Conservation (phyloP, 2,329 filamentous ascomycete genomes). For the Sclerotinia minor region DNA sequence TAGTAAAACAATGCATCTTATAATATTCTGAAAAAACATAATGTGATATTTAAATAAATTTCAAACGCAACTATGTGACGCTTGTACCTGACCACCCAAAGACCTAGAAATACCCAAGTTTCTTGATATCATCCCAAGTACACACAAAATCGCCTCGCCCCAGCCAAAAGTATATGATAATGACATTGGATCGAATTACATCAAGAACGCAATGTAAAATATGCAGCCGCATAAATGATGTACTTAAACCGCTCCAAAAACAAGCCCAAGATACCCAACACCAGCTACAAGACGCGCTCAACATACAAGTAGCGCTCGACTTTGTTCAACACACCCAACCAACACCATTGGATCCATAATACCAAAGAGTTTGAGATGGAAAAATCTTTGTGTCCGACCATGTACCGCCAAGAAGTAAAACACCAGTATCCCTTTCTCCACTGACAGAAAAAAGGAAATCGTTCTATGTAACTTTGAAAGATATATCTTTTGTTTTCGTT, state of each 20-base stretch:
- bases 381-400: conserved; percentile 38
- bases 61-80: conserved; percentile 11
- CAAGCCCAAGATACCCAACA: conserved; percentile 29
- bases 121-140: conserved; percentile 26
- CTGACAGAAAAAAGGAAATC: conserved; percentile 39
- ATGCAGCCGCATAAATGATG: conserved; percentile 35
- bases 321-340: conserved; percentile 35
- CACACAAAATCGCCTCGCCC: conserved; percentile 26
- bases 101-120: conserved; percentile 18
- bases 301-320: conserved; percentile 37
- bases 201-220: conserved; percentile 30
- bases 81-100: conserved; percentile 24
- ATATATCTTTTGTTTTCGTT: conserved; percentile 40
- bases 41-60: neutral
- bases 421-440: conserved; percentile 35
- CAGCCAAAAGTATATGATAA: conserved; percentile 25
- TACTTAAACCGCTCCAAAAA: conserved; percentile 36
- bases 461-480: conserved; percentile 40
- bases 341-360: conserved; percentile 35
- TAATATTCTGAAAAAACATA: neutral
- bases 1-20: neutral
- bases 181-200: conserved; percentile 27
- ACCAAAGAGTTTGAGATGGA: conserved; percentile 37
- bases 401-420: conserved; percentile 36
- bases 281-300: conserved; percentile 28